phyloP scores from a whole-genome alignment of 164 flowering plant genomes.

The Stephania japonica region DNA sequence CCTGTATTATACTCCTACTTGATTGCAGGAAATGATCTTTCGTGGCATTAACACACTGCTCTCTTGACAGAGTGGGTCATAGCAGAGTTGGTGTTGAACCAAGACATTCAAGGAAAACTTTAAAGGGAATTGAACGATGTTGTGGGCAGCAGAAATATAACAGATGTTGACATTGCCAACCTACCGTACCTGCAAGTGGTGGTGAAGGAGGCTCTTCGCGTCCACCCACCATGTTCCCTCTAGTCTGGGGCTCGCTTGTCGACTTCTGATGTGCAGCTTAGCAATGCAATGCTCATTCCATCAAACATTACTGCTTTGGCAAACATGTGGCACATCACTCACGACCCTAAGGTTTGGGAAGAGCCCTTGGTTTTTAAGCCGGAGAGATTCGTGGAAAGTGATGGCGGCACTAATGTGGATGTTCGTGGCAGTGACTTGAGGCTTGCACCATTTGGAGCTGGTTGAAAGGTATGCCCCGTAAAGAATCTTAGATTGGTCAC shows the following conservation, averaged over 20 bases:
- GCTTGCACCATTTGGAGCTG: slow-evolving; percentile 59
- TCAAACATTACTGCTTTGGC: slow-evolving; percentile 59
- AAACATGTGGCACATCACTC: slow-evolving; percentile 78
- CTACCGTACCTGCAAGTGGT: slow-evolving; percentile 42
- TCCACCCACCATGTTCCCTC: slow-evolving; percentile 56
- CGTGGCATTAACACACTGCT: slow-evolving; percentile 54
- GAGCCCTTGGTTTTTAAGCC: slow-evolving; percentile 39
- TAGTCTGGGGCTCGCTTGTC: slow-evolving; percentile 48
- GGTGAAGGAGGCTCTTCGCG: slow-evolving; percentile 39
- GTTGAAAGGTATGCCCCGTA: slow-evolving; percentile 57
- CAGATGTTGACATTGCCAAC: slow-evolving; percentile 30
- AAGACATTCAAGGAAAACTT: slow-evolving; percentile 31
- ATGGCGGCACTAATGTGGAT: slow-evolving; percentile 33
- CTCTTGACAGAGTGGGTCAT: slow-evolving; percentile 47
- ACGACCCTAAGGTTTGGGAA: slow-evolving; percentile 43
- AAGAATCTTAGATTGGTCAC: slow-evolving; percentile 41
- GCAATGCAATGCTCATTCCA: slow-evolving; percentile 47
- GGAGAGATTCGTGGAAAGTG: slow-evolving; percentile 38
- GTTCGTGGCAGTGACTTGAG: slow-evolving; percentile 45
- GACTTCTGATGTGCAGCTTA: slow-evolving; percentile 43
- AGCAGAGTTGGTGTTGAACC: slow-evolving; percentile 42
- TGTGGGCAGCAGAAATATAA: slow-evolving; percentile 9
- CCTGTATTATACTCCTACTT: not conserved
- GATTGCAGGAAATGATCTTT: slow-evolving; percentile 51
- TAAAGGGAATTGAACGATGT: slow-evolving; percentile 33